A percentile compares a stretch with the other conserved stretches of the same genome.
Evolutionary conservation across 2,329 filamentous ascomycete genomes (phyloP).

Genomic region (Scedosporium apiospermum): DNA sequence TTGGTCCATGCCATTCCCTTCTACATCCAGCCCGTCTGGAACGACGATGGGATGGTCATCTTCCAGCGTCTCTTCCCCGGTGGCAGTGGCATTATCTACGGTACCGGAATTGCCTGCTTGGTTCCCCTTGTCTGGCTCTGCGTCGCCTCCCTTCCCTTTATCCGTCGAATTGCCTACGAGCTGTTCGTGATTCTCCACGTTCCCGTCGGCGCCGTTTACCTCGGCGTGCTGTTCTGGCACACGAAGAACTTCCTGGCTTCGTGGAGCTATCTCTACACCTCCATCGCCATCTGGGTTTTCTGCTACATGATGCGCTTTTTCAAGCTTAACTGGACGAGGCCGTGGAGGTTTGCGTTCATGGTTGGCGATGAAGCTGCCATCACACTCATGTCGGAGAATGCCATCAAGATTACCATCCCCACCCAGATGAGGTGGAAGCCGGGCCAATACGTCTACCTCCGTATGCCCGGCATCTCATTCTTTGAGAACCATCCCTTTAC

Average conservation of each 20-base stretch:
- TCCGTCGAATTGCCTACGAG: constrained; percentile 75
- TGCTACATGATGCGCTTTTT: constrained; percentile 69
- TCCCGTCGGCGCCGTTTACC: constrained; percentile 69
- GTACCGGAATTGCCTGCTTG: constrained; percentile 73
- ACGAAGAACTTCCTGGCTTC: constrained; percentile 86
- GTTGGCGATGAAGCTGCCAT: constrained; percentile 88
- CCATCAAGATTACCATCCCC: constrained; percentile 91
- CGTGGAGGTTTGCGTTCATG: constrained; percentile 69
- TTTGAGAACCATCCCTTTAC: constrained; percentile 96
- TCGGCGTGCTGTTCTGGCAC: constrained; percentile 90
- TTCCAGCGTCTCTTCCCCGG: constrained; percentile 62
- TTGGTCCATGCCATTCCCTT: constrained; percentile 83
- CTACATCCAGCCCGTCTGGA: constrained; percentile 80
- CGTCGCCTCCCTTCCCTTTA: constrained; percentile 69
- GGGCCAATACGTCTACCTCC: constrained; percentile 88
- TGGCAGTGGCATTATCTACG: constrained; percentile 64
- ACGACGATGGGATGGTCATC: constrained; percentile 61
- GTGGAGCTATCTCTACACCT: constrained; percentile 81
- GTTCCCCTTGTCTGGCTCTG: constrained; percentile 78
- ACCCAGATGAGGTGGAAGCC: constrained; percentile 89
- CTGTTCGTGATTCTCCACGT: constrained; percentile 75
- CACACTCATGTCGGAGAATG: constrained; percentile 81
- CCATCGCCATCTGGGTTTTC: constrained; percentile 65
- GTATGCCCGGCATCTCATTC: constrained; percentile 85
- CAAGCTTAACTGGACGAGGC: constrained; percentile 84